Evolutionary conservation across 352 stramenopile genomes (phyloP).

Genomic region (Globisporangium emineosum): DNA sequence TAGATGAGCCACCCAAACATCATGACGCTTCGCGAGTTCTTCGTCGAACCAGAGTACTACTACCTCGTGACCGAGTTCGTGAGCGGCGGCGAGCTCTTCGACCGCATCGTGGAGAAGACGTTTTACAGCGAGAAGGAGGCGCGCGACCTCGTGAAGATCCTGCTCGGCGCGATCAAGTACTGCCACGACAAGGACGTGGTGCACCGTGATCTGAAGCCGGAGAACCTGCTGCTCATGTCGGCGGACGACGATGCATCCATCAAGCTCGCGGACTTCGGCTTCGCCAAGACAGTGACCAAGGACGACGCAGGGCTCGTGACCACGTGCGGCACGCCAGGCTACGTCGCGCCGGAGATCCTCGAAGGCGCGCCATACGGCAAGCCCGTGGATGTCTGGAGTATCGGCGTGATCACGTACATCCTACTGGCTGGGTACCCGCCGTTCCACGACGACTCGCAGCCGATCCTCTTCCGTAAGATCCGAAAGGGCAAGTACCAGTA

Average conservation of each 20-base stretch:
- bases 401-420: constrained; percentile 90
- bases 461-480: constrained; percentile 90
- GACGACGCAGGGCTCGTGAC: constrained; percentile 62
- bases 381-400: constrained; percentile 86
- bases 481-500: constrained; percentile 85
- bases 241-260: constrained; percentile 85
- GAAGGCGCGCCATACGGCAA: constrained; percentile 69
- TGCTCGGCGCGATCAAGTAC: constrained; percentile 81
- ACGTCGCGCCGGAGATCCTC: constrained; percentile 81
- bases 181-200: constrained; percentile 87
- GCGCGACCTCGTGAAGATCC: constrained; percentile 76
- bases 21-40: constrained; percentile 90
- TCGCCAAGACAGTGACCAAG: constrained; percentile 83
- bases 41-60: constrained; percentile 83
- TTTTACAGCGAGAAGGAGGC: constrained; percentile 87
- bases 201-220: constrained; percentile 78
- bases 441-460: constrained; percentile 94
- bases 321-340: constrained; percentile 73
- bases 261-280: constrained; percentile 92
- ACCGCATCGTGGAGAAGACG: constrained; percentile 87
- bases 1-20: constrained; percentile 90
- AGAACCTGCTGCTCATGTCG: constrained; percentile 87
- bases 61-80: constrained; percentile 90
- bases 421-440: constrained; percentile 80
- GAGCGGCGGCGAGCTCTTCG: constrained; percentile 84